Base-by-base conservation (phyloP, 768 basidiomycete genomes). In the Suillus placidus region DNA sequence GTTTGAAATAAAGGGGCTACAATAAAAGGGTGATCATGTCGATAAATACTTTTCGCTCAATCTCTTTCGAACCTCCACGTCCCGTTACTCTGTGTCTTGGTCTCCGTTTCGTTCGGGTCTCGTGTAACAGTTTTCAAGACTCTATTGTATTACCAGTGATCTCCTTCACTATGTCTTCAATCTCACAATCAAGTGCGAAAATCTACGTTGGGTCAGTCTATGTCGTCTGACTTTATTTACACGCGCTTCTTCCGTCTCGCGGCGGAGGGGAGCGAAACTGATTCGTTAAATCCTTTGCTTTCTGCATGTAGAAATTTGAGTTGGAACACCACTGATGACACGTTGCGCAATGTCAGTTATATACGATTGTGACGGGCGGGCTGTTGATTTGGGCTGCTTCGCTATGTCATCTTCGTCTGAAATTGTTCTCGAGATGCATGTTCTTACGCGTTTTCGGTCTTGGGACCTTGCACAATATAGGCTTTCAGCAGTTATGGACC, bases 251-350 rank as follows among this genome's bases (percentile, higher is more conserved):
- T 77, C 72, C 76, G 77, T 80, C 78, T 76, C 72, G 10, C 78
- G 74, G 71, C 74, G 74, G 73, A 73, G 82, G 74, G 76, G 78
- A 80, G 71, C 79, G 79, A 74, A 80, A 88, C 87, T 89, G 81
- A 90, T 87, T 79, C 76, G 63, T 67, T 76, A 72, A 76, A 78
- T 82, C 80, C 57, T 40, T 82, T 80, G 75, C 80, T 70, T 58
- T 80, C 76, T 71, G 78, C 79, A 76, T 82, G 81, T 89, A 94
- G 93, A 84, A 94, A 94, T 88, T 85, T 94, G 85, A 93, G 91
- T 87, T 94, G 93, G 93, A 92, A 91, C 84, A 97, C 95, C 79
- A 95, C 88, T 78, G 95, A 97, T 87, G 95, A 97, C 49, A 87
- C 87, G 64, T 86, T 97, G 71, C 90, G 90, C 80, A 80, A 88